phyloP scores from a whole-genome alignment of 2,329 filamentous ascomycete species.

The Macrophomina pseudophaseolina region DNA sequence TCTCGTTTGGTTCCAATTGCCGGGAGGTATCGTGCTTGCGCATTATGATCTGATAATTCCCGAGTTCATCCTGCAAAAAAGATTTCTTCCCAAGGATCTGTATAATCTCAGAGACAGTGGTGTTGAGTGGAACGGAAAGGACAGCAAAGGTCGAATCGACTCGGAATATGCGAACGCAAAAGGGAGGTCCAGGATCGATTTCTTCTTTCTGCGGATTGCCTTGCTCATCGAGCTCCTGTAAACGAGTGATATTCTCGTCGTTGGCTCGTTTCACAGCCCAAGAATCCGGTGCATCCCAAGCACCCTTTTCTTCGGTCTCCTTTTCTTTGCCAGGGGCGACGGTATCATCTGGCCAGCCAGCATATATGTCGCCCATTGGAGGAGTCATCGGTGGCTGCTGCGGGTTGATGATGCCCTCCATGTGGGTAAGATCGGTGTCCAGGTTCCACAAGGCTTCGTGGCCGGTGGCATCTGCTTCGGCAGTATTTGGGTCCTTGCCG shows the following conservation, averaged over 20 bases:
- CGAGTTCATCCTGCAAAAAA: conserved; percentile 84
- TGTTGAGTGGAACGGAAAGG: conserved; percentile 80
- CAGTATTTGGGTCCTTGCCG: conserved; percentile 53
- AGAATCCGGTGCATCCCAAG: conserved; percentile 94
- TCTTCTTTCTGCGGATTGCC: conserved; percentile 71
- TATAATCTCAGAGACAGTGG: conserved; percentile 85
- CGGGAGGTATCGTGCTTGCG: conserved; percentile 89
- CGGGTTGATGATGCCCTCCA: conserved; percentile 83
- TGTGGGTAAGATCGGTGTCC: conserved; percentile 85
- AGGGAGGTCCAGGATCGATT: conserved; percentile 72
- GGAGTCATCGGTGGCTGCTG: conserved; percentile 71
- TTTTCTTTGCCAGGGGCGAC: conserved; percentile 29
- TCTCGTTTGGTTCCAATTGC: conserved; percentile 77
- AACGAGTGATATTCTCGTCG: conserved; percentile 65
- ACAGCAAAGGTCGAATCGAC: conserved; percentile 94
- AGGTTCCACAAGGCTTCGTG: conserved; percentile 72
- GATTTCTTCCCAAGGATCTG: conserved; percentile 94
- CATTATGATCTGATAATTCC: conserved; percentile 95
- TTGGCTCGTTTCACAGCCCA: conserved; percentile 84
- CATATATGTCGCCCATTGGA: conserved; percentile 55
- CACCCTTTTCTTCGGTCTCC: conserved; percentile 52
- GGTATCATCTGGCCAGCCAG: conserved; percentile 54
- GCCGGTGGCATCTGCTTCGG: conserved; percentile 48
- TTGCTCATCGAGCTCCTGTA: conserved; percentile 70
- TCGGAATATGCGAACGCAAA: conserved; percentile 94